Conservation (phyloP, 176 grass and related monocot genomes). For the Melocanna baccifera region DNA sequence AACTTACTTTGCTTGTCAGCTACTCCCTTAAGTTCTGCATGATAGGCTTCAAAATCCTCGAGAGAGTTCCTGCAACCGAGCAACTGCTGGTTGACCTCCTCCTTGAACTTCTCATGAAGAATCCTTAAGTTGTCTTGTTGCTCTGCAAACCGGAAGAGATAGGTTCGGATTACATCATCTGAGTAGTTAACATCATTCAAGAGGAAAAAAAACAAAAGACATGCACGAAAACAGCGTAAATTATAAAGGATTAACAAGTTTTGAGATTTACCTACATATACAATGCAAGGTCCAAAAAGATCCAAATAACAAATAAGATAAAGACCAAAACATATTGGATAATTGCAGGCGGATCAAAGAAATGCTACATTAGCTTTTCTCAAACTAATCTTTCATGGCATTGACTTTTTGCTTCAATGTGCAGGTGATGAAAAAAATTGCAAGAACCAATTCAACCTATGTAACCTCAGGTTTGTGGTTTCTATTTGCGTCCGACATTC, state of each 20-base stretch:
- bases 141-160: constrained; percentile 43
- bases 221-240: constrained; percentile 11
- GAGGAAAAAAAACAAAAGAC: background rate
- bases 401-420: constrained; percentile 1
- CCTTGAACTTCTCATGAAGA: constrained; percentile 82
- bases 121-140: constrained; percentile 68
- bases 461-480: background rate
- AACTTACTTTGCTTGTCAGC: constrained; percentile 82
- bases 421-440: constrained; percentile 3
- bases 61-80: constrained; percentile 62
- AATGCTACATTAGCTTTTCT: constrained; percentile 4
- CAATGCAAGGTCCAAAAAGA: background rate
- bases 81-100: constrained; percentile 74
- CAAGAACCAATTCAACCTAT: constrained; percentile 3
- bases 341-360: background rate
- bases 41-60: constrained; percentile 64
- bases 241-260: background rate
- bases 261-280: background rate
- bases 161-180: background rate
- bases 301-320: constrained; percentile 4
- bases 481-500: constrained; percentile 7
- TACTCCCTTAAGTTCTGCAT: constrained; percentile 70
- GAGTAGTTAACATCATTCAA: constrained; percentile 20
- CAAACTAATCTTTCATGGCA: constrained; percentile 9
- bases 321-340: constrained; percentile 12